Percentiles rank a stretch among this genome's conserved stretches.
Conservation (phyloP, 345 rosid genomes). For the Rhodamnia rubescens region DNA sequence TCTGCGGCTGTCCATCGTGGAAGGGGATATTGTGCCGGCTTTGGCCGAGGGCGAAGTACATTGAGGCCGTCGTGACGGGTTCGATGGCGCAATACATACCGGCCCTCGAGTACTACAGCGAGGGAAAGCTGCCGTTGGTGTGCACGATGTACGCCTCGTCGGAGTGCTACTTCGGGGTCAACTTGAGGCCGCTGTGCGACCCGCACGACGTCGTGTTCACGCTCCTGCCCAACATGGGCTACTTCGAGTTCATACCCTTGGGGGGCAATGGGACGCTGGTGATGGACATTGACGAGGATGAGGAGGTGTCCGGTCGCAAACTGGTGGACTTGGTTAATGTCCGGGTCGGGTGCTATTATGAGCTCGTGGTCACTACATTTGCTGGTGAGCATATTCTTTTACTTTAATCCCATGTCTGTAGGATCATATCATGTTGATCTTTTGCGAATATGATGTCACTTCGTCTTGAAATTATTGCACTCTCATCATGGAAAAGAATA, state of each 20-base stretch:
- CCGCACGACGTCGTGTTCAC: slow-evolving; percentile 51
- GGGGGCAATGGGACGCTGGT: slow-evolving; percentile 35
- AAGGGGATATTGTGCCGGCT: slow-evolving; percentile 47
- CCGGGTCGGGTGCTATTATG: slow-evolving; percentile 38
- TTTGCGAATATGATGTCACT: not conserved
- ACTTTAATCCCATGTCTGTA: not conserved
- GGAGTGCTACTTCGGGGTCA: slow-evolving; percentile 62
- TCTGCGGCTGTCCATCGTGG: slow-evolving; percentile 42
- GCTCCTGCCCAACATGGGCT: slow-evolving; percentile 56
- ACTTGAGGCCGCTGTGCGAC: slow-evolving; percentile 45
- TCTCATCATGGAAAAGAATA: not conserved
- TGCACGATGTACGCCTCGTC: slow-evolving; percentile 70
- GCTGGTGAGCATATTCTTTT: slow-evolving; percentile 28
- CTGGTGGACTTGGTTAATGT: slow-evolving; percentile 49
- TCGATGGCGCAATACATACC: slow-evolving; percentile 68
- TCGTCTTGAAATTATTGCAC: not conserved
- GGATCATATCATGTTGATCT: not conserved
- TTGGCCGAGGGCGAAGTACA: slow-evolving; percentile 59
- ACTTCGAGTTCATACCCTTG: slow-evolving; percentile 50
- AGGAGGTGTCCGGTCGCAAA: slow-evolving; percentile 22
- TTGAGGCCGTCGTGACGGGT: slow-evolving; percentile 63
- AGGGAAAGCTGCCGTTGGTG: slow-evolving; percentile 41
- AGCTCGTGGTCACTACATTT: slow-evolving; percentile 54
- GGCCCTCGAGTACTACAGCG: slow-evolving; percentile 43
- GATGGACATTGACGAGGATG: slow-evolving; percentile 27